A percentile compares a stretch with the other conserved stretches of the same genome.
Conservation (phyloP, 768 basidiomycete genomes). For the Kwoniella heveanensis region DNA sequence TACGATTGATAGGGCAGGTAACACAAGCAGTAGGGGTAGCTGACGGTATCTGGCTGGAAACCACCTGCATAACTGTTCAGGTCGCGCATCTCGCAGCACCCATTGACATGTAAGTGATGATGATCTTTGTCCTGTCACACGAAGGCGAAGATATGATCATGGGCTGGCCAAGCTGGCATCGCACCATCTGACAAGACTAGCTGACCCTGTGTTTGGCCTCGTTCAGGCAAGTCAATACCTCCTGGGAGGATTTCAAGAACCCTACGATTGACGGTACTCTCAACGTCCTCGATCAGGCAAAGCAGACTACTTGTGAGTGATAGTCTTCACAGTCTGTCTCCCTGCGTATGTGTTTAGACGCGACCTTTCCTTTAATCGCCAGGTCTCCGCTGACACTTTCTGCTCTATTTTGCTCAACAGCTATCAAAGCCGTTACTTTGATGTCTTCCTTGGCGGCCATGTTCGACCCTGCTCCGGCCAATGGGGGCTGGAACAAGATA, state of each 20-base stretch:
- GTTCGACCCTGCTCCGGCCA: constrained; percentile 17
- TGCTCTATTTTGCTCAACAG: neutral
- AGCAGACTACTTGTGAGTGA: constrained; percentile 2
- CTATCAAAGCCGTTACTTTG: constrained; percentile 15
- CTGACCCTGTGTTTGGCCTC: neutral
- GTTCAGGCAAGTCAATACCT: constrained; percentile 13
- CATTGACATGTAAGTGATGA: constrained; percentile 14
- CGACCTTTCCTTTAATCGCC: too few species aligned
- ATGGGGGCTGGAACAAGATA: constrained; percentile 27
- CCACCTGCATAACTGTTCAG: too few species aligned
- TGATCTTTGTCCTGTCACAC: too few species aligned
- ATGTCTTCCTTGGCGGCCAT: constrained; percentile 20
- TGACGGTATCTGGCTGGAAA: neutral
- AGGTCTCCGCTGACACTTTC: too few species aligned
- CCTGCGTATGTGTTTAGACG: too few species aligned
- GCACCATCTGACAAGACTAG: neutral
- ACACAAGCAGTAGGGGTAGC: too few species aligned
- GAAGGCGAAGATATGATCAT: too few species aligned
- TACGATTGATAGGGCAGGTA: too few species aligned
- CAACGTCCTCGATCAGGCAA: constrained; percentile 31
- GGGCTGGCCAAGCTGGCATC: too few species aligned
- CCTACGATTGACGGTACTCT: constrained; percentile 42
- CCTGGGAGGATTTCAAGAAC: constrained; percentile 34
- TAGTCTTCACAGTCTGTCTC: too few species aligned
- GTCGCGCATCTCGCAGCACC: constrained; percentile 30